phyloP scores from a whole-genome alignment of 164 flowering plant species.

The Tetracentron sinense region DNA sequence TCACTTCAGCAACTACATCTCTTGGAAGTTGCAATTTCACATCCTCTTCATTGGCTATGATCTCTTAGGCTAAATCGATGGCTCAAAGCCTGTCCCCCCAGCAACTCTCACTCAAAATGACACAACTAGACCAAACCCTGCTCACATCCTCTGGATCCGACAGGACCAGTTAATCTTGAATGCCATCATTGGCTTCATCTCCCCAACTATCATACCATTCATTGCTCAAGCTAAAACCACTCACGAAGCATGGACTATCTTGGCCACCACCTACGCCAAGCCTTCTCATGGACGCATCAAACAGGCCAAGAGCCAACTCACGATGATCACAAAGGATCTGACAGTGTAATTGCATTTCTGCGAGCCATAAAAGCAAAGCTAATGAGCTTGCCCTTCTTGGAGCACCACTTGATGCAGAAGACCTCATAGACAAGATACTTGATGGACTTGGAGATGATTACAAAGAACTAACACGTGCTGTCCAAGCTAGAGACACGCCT shows the following conservation, averaged over 20 bases:
- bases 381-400: neutral
- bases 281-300: neutral
- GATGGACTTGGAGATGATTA: neutral
- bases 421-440: neutral
- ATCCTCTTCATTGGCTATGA: too few relatives aligned
- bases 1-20: too few relatives aligned
- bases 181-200: too few relatives aligned
- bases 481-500: neutral
- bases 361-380: neutral
- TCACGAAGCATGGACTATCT: neutral
- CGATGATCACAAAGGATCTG: neutral
- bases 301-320: conserved; percentile 1
- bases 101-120: neutral
- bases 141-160: neutral
- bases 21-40: too few relatives aligned
- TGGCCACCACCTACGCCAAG: conserved; percentile 3
- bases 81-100: neutral
- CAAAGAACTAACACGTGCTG: neutral
- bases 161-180: too few relatives aligned
- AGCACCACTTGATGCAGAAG: neutral
- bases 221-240: too few relatives aligned
- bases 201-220: neutral
- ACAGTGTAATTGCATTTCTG: neutral
- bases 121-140: neutral
- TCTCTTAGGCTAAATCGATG: neutral